phyloP scores from a whole-genome alignment of 495 filamentous ascomycete genomes.

The Hypoxylon lienhwacheense region DNA sequence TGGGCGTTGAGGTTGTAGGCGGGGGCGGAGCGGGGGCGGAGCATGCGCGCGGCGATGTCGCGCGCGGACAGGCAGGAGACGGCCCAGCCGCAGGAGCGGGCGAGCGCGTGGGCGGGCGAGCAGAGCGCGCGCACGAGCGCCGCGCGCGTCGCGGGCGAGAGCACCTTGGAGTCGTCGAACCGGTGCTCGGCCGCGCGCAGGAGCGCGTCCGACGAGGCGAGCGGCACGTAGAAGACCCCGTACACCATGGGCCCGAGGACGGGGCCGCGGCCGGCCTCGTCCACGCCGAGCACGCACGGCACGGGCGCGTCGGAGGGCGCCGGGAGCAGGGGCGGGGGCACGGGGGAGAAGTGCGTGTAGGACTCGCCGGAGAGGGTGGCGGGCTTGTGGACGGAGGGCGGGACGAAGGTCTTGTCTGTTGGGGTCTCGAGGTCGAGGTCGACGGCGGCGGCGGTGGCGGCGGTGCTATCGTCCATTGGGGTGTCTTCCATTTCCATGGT shows the following conservation, averaged over 20 bases:
- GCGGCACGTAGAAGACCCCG: conserved; percentile 81
- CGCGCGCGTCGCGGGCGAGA: conserved; percentile 72
- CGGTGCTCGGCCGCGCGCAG: conserved; percentile 74
- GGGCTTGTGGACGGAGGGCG: conserved; percentile 70
- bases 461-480: conserved; percentile 47
- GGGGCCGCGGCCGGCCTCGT: conserved; percentile 94
- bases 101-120: conserved; percentile 63
- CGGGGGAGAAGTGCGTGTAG: conserved; percentile 81
- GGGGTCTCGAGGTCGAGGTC: conserved; percentile 64
- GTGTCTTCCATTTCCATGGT: conserved; percentile 49
- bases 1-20: conserved; percentile 95
- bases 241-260: conserved; percentile 99
- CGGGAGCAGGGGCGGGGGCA: conserved; percentile 58
- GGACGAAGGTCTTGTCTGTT: conserved; percentile 64
- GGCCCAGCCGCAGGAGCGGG: conserved; percentile 76
- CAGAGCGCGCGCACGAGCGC: conserved; percentile 75
- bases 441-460: too few relatives aligned
- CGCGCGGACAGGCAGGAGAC: conserved; percentile 78
- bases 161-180: conserved; percentile 91
- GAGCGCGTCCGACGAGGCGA: conserved; percentile 65
- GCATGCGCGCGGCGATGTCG: conserved; percentile 80
- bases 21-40: conserved; percentile 59
- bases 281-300: conserved; percentile 70
- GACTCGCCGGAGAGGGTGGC: conserved; percentile 70
- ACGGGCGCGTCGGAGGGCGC: conserved; percentile 37